Conservation (phyloP, 768 basidiomycete genomes). For the Mycena amicta region DNA sequence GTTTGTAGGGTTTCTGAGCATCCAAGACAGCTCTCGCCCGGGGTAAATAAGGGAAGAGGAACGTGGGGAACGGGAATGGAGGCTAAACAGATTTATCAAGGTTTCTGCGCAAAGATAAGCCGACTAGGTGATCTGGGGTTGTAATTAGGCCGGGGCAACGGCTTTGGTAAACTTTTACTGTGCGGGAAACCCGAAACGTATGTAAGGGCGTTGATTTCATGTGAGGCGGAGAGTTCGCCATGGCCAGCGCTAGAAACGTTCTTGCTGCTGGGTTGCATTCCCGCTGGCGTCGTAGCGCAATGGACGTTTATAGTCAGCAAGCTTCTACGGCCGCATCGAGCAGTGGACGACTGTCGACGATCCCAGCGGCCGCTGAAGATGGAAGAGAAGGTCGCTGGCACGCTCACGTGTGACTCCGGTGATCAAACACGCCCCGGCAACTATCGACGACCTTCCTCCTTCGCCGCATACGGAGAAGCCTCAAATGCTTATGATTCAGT, state of each 20-base stretch:
- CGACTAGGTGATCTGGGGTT: slow-evolving; percentile 3
- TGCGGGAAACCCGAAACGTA: not conserved
- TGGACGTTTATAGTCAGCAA: no score
- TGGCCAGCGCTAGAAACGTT: no score
- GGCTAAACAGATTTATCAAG: not conserved
- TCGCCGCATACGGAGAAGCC: not conserved
- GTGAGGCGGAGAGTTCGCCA: no score
- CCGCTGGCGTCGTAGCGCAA: no score
- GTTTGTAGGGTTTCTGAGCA: slow-evolving; percentile 5
- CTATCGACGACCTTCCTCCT: not conserved
- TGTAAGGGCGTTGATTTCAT: no score
- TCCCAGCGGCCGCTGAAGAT: no score
- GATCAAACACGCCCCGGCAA: not conserved
- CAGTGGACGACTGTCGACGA: no score
- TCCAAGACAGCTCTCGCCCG: slow-evolving; percentile 4
- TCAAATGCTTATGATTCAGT: not conserved
- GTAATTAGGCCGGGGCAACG: not conserved
- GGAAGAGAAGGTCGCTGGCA: no score
- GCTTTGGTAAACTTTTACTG: not conserved
- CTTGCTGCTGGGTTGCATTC: no score
- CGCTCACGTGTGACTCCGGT: no score
- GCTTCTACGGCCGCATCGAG: no score
- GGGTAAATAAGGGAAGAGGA: slow-evolving; percentile 2
- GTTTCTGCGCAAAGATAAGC: slow-evolving; percentile 8
- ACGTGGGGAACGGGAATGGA: slow-evolving; percentile 4